phyloP scores from a whole-genome alignment of 108 stramenopile species.

The Phaeodactylum tricornutum region DNA sequence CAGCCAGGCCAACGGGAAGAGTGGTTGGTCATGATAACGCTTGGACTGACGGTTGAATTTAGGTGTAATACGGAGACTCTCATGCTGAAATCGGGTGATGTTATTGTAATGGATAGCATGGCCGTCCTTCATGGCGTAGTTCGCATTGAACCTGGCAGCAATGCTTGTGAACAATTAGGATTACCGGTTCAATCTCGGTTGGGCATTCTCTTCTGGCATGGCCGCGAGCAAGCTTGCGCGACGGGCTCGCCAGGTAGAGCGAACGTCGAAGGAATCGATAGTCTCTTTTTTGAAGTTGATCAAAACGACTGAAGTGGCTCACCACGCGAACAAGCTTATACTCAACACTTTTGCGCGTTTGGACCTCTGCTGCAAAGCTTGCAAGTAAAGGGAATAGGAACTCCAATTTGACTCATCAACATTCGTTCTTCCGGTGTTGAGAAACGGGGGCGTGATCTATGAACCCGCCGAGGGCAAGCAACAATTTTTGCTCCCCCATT shows the following conservation, averaged over 20 bases:
- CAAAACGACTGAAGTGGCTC: no score
- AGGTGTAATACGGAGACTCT: slow-evolving; percentile 6
- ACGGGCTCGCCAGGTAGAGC: not conserved
- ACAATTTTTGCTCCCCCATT: no score
- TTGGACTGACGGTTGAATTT: slow-evolving; percentile 5
- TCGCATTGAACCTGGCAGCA: not conserved
- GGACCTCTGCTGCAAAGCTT: no score
- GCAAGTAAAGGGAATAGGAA: no score
- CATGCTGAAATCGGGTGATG: slow-evolving; percentile 9
- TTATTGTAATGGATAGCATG: slow-evolving; percentile 14
- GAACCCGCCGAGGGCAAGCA: no score
- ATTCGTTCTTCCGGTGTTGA: no score
- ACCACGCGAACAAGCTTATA: no score
- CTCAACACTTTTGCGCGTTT: no score
- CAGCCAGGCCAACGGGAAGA: slow-evolving; percentile 13
- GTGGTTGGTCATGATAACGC: slow-evolving; percentile 8
- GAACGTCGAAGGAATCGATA: no score
- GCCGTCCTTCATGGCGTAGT: slow-evolving; percentile 14
- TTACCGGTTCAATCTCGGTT: not conserved
- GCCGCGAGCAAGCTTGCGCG: not conserved
- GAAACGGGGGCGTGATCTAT: no score
- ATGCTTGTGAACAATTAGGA: not conserved
- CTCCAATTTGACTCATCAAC: no score
- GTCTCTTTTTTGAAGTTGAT: no score
- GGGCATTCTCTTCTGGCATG: slow-evolving; percentile 5